phyloP scores from a whole-genome alignment of 2,329 filamentous ascomycete species.

The Colletotrichum camelliae region DNA sequence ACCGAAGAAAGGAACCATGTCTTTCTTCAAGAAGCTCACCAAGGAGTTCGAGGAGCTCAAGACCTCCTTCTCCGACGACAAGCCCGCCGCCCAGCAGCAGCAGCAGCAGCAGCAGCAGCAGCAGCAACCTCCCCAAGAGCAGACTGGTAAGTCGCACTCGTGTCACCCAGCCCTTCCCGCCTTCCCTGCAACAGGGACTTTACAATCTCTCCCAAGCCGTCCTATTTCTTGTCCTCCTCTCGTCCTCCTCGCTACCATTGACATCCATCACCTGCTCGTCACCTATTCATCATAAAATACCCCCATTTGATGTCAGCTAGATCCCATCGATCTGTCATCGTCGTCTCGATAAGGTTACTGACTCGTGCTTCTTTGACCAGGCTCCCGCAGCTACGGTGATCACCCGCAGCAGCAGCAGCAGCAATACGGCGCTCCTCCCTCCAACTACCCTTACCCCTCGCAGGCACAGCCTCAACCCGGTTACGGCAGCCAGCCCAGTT shows the following conservation, averaged over 20 bases:
- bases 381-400: conserved; percentile 21
- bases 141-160: conserved; percentile 12
- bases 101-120: conserved; percentile 23
- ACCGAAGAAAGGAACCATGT: conserved; percentile 36
- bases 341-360: conserved; percentile 18
- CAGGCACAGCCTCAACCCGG: conserved; percentile 22
- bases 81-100: conserved; percentile 28
- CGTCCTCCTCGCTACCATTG: neutral
- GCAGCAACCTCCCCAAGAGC: conserved; percentile 25
- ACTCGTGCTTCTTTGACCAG: conserved; percentile 10
- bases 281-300: neutral
- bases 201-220: neutral
- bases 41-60: conserved; percentile 52
- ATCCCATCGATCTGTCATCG: neutral
- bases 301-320: neutral
- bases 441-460: conserved; percentile 22
- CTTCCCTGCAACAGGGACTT: neutral
- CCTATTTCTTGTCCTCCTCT: neutral
- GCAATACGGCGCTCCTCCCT: conserved; percentile 22
- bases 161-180: neutral
- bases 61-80: conserved; percentile 44
- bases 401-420: conserved; percentile 24
- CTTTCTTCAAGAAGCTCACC: conserved; percentile 49
- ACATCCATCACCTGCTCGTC: neutral
- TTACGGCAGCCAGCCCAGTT: conserved; percentile 19